Base-by-base conservation (phyloP, 345 rosid genomes). In the Aurinia saxatilis region DNA sequence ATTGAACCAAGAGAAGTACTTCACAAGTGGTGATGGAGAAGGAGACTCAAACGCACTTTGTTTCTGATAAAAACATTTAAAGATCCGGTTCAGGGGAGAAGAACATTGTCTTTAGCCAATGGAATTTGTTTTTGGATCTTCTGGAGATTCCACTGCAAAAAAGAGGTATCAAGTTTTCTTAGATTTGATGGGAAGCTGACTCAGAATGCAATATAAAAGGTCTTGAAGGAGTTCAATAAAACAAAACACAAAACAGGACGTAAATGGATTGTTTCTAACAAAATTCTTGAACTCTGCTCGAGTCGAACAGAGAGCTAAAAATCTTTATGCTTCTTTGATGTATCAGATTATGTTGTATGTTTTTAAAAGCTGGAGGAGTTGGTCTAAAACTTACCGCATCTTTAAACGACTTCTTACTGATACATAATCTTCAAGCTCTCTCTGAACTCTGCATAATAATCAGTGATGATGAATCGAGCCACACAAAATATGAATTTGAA, bases 91-190 rank as follows among this genome's bases (percentile, higher is more conserved):
- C 50, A 11, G 79, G 84, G 0, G 78, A 80, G 66, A 87, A 84
- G 73, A 76, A 84, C 75, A 78, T 84, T 12, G 77, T 87, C 13
- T 87, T 87, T 53, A 82, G 95, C 68, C 90, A 84, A 61, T 79
- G 90, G 90, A 82, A 83, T 61, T 82, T 86, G 6, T 84, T 87
- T 69, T 18, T 84, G 44, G 85, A 84, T 61, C 86, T 82, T 37
- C 50, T 84, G 11, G 84, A 80, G 73, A 80, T 87, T 60, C 81
- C 85, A 12, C 44, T 87, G 64, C 64, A 42, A 70, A 76, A 55
- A 61, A 82, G 58, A 58, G 75, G 78, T 45, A 44, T 78, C 0
- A 77, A 75, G 71, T n/a, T 80, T 77, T 73, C 73, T 84, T 29
- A 74, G 88, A 68, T 87, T 67, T 1, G 90, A 87, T 18, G 88